phyloP scores from a whole-genome alignment of 108 stramenopile species.

The Chaetoceros muelleri region DNA sequence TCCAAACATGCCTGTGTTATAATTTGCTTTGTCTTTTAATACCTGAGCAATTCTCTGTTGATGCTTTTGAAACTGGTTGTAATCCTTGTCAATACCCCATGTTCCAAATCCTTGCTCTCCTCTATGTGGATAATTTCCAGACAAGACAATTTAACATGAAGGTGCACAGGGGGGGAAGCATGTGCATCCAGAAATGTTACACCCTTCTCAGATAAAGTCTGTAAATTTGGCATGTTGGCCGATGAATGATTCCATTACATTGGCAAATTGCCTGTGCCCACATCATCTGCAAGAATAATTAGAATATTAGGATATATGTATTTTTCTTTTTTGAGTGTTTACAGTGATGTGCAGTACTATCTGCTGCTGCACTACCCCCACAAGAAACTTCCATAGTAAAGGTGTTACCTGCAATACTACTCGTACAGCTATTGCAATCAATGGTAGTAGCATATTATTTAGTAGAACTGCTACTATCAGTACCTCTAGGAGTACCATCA shows the following conservation, averaged over 20 bases:
- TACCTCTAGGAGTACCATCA: too few species aligned
- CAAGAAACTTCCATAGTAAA: too few species aligned
- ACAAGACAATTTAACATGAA: not conserved
- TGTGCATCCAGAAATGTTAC: not conserved
- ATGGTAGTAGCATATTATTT: too few species aligned
- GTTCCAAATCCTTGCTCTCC: not conserved
- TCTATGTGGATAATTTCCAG: not conserved
- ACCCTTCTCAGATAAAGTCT: not conserved
- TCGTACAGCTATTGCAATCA: too few species aligned
- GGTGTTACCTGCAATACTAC: too few species aligned
- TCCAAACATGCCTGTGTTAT: not conserved
- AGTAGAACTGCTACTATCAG: too few species aligned
- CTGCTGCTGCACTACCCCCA: too few species aligned
- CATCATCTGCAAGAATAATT: not conserved
- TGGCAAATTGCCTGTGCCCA: not conserved
- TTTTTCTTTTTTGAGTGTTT: too few species aligned
- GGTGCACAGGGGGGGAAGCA: not conserved
- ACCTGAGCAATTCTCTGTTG: not conserved
- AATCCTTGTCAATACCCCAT: not conserved
- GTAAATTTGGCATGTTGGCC: not conserved
- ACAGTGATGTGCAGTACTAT: too few species aligned
- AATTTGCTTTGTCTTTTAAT: not conserved
- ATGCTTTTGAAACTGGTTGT: not conserved
- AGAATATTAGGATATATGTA: not conserved
- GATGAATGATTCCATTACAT: not conserved